phyloP scores from a whole-genome alignment of 768 basidiomycete species.

The Mrakia gelida region DNA sequence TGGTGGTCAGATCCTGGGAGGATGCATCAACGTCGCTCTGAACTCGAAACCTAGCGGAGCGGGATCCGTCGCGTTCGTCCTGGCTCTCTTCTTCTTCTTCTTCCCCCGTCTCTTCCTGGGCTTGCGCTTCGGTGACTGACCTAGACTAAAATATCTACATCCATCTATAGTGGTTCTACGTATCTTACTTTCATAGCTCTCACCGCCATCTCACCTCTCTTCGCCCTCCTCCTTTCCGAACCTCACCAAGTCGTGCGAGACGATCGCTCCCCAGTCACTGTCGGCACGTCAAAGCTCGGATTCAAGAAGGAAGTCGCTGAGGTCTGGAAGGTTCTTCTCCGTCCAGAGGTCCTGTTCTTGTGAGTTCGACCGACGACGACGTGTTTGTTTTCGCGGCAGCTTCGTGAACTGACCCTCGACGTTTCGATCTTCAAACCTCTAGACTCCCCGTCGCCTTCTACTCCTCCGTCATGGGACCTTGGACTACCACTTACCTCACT shows the following conservation, averaged over 20 bases:
- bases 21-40: conserved; percentile 36
- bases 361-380: background rate
- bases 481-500: conserved; percentile 20
- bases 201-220: conserved; percentile 9
- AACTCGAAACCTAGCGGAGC: conserved; percentile 35
- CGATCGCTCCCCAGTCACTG: conserved; percentile 14
- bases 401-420: background rate
- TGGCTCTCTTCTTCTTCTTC: no score
- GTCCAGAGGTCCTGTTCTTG: conserved; percentile 25
- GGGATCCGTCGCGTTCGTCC: conserved; percentile 15
- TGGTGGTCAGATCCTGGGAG: conserved; percentile 40
- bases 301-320: conserved; percentile 15
- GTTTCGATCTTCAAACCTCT: background rate
- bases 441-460: conserved; percentile 25
- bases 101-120: no score
- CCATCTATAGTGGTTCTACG: background rate
- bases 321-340: background rate
- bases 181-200: conserved; percentile 30
- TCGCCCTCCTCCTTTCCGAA: conserved; percentile 25
- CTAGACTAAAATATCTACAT: no score
- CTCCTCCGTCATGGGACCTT: conserved; percentile 23
- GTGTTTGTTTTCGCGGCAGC: no score
- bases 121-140: no score
- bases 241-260: conserved; percentile 22
- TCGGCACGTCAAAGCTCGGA: conserved; percentile 16